Conservation (phyloP, 768 basidiomycete genomes). For the Psilocybe azurescens region DNA sequence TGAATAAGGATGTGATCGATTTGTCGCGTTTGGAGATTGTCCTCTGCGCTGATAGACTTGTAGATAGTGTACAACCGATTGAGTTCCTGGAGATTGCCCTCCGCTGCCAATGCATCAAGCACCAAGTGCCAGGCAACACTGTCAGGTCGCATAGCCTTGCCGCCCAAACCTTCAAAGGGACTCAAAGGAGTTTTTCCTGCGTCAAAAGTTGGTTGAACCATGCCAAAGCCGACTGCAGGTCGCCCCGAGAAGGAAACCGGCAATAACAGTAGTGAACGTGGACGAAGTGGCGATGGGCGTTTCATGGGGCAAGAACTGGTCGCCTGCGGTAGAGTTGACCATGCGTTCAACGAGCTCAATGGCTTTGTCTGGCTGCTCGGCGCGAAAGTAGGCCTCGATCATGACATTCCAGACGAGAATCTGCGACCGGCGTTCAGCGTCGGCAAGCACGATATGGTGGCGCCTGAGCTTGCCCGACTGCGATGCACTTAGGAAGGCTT, state of each 20-base stretch:
- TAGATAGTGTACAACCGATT: conserved; percentile 57
- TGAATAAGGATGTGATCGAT: conserved; percentile 50
- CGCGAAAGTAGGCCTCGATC: conserved; percentile 75
- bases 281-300: conserved; percentile 62
- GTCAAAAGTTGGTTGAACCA: conserved; percentile 76
- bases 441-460: conserved; percentile 18
- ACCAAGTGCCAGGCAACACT: conserved; percentile 61
- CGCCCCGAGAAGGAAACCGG: conserved; percentile 68
- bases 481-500: conserved; percentile 55
- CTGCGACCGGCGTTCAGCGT: conserved; percentile 36
- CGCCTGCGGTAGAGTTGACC: conserved; percentile 54
- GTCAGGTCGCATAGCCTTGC: conserved; percentile 50
- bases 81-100: conserved; percentile 56
- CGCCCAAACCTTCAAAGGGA: conserved; percentile 47
- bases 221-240: conserved; percentile 62
- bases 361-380: conserved; percentile 65
- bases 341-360: conserved; percentile 72
- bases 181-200: conserved; percentile 39
- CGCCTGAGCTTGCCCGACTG: conserved; percentile 41
- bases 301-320: conserved; percentile 40
- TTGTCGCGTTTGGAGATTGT: conserved; percentile 36
- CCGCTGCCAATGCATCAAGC: conserved; percentile 56
- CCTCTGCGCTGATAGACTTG: conserved; percentile 36
- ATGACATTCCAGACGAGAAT: conserved; percentile 74
- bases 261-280: conserved; percentile 68